These are phyloP conservation scores for Lodderomyces metapsilosis DNA, from an alignment of 1,139 yeast genomes.

Conservation along the genomic window DNA sequence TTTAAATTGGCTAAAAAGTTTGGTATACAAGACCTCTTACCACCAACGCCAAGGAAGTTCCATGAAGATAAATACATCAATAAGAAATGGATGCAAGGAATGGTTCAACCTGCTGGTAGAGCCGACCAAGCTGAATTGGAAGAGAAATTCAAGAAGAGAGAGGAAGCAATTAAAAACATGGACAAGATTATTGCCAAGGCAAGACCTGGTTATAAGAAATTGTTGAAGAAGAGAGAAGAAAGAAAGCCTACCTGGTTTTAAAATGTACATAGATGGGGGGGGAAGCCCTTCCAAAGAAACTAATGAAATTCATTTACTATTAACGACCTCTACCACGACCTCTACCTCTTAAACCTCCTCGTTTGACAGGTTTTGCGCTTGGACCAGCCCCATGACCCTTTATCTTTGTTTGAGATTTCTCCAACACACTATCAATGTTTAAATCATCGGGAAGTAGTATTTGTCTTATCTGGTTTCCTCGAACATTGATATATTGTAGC, in stretches of 20 bases:
- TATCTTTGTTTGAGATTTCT: constrained; percentile 36
- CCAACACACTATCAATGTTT: constrained; percentile 74
- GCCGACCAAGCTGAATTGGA: constrained; percentile 75
- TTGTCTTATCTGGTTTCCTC: constrained; percentile 90
- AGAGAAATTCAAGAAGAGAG: constrained; percentile 58
- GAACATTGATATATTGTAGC: constrained; percentile 75
- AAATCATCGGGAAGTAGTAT: constrained; percentile 85
- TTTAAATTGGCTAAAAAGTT: constrained; percentile 80
- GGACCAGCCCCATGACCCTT: constrained; percentile 47
- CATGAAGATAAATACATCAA: constrained; percentile 73
- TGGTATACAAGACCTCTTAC: constrained; percentile 79
- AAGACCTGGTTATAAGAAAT: constrained; percentile 62
- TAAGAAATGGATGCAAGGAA: constrained; percentile 77
- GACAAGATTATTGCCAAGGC: constrained; percentile 68
- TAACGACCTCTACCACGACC: constrained; percentile 4
- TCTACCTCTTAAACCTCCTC: constrained; percentile 21
- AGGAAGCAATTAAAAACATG: constrained; percentile 67
- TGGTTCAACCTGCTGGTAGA: constrained; percentile 73
- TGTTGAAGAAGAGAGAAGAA: constrained; percentile 52
- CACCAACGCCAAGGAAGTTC: constrained; percentile 72
- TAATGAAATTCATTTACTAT: neutral
- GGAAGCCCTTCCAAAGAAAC: too few species aligned
- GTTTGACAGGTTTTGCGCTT: constrained; percentile 17
- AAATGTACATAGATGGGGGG: constrained; percentile 1
- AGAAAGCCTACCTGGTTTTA: constrained; percentile 29